Conservation (phyloP, 768 basidiomycete species). For the Crucibulum laeve region DNA sequence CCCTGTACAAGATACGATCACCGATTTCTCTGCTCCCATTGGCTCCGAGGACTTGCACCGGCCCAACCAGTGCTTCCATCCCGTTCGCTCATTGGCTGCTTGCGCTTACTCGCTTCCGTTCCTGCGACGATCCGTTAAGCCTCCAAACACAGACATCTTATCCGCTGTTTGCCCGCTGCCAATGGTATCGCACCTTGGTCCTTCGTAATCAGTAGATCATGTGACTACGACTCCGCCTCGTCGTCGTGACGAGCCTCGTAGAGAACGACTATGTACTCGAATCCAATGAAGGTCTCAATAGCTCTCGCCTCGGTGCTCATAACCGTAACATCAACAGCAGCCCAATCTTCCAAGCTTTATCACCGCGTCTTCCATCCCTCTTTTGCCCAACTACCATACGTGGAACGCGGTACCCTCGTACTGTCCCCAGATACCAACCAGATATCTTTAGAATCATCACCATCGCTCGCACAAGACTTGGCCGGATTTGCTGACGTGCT, state of each 20-base stretch:
- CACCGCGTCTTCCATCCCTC: constrained; percentile 54
- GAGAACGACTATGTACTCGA: background rate
- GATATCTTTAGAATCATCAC: constrained; percentile 32
- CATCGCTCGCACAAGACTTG: constrained; percentile 44
- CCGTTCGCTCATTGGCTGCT: too few relatives aligned
- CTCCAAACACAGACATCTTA: too few relatives aligned
- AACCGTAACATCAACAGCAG: constrained; percentile 14
- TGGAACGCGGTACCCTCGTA: constrained; percentile 36
- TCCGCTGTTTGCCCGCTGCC: too few relatives aligned
- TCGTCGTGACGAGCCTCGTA: too few relatives aligned
- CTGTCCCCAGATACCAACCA: constrained; percentile 27
- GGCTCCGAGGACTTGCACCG: too few relatives aligned
- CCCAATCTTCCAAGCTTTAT: constrained; percentile 24
- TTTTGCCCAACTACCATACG: constrained; percentile 31
- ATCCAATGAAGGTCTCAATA: constrained; percentile 14
- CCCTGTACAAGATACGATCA: background rate
- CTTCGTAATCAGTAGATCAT: too few relatives aligned
- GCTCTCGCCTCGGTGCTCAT: constrained; percentile 11
- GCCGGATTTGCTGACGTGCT: constrained; percentile 35
- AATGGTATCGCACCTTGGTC: too few relatives aligned
- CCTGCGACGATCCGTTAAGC: too few relatives aligned
- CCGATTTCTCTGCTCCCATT: too few relatives aligned
- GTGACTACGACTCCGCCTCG: too few relatives aligned
- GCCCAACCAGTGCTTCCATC: too few relatives aligned
- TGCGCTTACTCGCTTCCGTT: too few relatives aligned